These are phyloP conservation scores for Chytriomyces hyalinus DNA, from an alignment of 192 early-diverging fungal species.

Conservation along the genomic window DNA sequence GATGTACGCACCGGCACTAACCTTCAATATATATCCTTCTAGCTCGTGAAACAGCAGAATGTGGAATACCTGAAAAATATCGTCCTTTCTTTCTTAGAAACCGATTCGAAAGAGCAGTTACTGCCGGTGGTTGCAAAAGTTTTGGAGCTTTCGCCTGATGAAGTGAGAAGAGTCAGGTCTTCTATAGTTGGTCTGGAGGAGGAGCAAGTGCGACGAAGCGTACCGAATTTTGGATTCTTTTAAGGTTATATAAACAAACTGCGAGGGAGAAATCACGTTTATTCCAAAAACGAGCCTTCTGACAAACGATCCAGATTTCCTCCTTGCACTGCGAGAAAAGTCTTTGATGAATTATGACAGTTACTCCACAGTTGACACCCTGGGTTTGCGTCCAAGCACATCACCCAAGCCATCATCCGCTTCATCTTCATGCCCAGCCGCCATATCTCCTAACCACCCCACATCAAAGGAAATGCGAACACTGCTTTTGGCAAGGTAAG, in stretches of 20 bases:
- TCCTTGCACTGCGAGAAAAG: too few relatives aligned
- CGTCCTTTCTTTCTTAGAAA: slow-evolving; percentile 66
- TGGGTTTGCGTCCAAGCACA: background rate
- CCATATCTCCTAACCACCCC: slow-evolving; percentile 28
- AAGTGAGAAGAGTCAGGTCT: slow-evolving; percentile 20
- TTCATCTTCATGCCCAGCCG: background rate
- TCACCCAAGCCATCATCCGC: background rate
- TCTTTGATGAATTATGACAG: background rate
- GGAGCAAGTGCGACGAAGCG: slow-evolving; percentile 9
- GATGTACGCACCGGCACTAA: background rate
- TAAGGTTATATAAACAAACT: background rate
- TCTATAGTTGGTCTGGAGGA: slow-evolving; percentile 27
- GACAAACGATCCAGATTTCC: too few relatives aligned
- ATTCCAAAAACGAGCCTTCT: too few relatives aligned
- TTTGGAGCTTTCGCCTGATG: slow-evolving; percentile 37
- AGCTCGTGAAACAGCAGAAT: slow-evolving; percentile 44
- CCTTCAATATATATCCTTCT: background rate
- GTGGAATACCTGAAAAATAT: slow-evolving; percentile 76
- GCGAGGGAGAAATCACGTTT: too few relatives aligned
- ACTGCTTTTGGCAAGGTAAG: slow-evolving; percentile 61
- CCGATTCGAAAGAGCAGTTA: slow-evolving; percentile 41
- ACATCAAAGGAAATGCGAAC: slow-evolving; percentile 52
- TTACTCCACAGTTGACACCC: background rate
- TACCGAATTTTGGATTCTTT: slow-evolving; percentile 32
- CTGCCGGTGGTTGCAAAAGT: slow-evolving; percentile 39